A percentile compares a stretch with the other conserved stretches of the same genome.
These are phyloP conservation scores for Aspergillus funiculosus DNA, from an alignment of 495 filamentous ascomycete species.

Conservation along the genomic window DNA sequence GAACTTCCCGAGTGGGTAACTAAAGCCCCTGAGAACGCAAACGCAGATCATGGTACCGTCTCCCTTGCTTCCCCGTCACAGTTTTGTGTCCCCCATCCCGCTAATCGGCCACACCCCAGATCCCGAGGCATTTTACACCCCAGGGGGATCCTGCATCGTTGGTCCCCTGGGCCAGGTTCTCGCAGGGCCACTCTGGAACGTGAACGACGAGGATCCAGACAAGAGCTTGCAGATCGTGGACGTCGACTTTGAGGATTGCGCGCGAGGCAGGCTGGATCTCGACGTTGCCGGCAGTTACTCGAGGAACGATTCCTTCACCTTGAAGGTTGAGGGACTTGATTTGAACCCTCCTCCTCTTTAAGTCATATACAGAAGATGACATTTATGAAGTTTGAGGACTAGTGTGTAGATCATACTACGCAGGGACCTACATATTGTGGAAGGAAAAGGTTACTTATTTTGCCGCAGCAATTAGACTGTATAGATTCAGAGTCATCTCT, in stretches of 20 bases:
- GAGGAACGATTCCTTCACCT: conserved; percentile 74
- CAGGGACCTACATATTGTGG: too few relatives aligned
- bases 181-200: conserved; percentile 78
- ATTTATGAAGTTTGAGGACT: too few relatives aligned
- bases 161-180: conserved; percentile 72
- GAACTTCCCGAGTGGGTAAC: conserved; percentile 55
- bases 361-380: not conserved
- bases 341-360: conserved; percentile 62
- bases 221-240: conserved; percentile 21
- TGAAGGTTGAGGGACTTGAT: conserved; percentile 70
- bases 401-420: too few relatives aligned
- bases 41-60: conserved; percentile 5
- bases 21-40: conserved; percentile 15
- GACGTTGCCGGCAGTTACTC: conserved; percentile 77
- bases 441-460: too few relatives aligned
- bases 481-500: too few relatives aligned
- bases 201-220: conserved; percentile 47
- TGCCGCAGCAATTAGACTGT: too few relatives aligned
- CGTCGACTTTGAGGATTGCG: conserved; percentile 60
- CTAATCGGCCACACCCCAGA: not conserved
- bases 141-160: conserved; percentile 79
- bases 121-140: conserved; percentile 19
- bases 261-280: conserved; percentile 54
- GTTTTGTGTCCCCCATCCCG: not conserved
- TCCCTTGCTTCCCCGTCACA: too few relatives aligned